Evolutionary conservation across 495 filamentous ascomycete genomes (phyloP).

Genomic region (Aspergillus panamensis): DNA sequence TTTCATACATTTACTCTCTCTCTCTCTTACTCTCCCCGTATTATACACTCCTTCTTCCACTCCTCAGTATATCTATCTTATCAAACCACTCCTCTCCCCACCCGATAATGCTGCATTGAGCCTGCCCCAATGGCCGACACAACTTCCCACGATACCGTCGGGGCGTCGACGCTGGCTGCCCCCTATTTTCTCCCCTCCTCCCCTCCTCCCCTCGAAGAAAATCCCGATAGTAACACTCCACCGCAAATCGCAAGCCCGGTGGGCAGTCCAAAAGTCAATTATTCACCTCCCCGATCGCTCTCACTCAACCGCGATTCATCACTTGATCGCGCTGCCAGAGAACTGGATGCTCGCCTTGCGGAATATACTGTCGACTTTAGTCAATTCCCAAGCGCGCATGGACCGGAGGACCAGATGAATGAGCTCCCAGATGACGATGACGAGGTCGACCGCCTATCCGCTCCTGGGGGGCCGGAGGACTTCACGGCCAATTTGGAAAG

Average conservation of each 20-base stretch:
- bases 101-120: slow-evolving; percentile 3
- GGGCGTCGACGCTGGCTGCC: slow-evolving; percentile 41
- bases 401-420: slow-evolving; percentile 29
- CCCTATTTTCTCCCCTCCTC: slow-evolving; percentile 42
- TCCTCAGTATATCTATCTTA: background rate
- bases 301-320: slow-evolving; percentile 24
- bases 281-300: slow-evolving; percentile 21
- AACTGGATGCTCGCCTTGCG: slow-evolving; percentile 44
- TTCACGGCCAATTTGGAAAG: slow-evolving; percentile 51
- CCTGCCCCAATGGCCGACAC: slow-evolving; percentile 35
- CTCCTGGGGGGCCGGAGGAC: slow-evolving; percentile 51
- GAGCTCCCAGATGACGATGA: slow-evolving; percentile 32
- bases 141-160: slow-evolving; percentile 47
- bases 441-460: slow-evolving; percentile 36
- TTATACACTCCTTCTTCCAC: background rate
- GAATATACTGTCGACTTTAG: slow-evolving; percentile 48
- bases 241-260: slow-evolving; percentile 26
- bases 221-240: slow-evolving; percentile 22
- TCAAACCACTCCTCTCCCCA: background rate
- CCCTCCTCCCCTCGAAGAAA: slow-evolving; percentile 26
- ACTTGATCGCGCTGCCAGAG: slow-evolving; percentile 28
- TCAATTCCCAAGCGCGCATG: slow-evolving; percentile 41
- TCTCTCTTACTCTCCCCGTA: background rate
- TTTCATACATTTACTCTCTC: background rate
- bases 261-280: slow-evolving; percentile 20